Evolutionary conservation across 2,329 filamentous ascomycete species (phyloP).

Genomic region (Ophiostoma populinum): DNA sequence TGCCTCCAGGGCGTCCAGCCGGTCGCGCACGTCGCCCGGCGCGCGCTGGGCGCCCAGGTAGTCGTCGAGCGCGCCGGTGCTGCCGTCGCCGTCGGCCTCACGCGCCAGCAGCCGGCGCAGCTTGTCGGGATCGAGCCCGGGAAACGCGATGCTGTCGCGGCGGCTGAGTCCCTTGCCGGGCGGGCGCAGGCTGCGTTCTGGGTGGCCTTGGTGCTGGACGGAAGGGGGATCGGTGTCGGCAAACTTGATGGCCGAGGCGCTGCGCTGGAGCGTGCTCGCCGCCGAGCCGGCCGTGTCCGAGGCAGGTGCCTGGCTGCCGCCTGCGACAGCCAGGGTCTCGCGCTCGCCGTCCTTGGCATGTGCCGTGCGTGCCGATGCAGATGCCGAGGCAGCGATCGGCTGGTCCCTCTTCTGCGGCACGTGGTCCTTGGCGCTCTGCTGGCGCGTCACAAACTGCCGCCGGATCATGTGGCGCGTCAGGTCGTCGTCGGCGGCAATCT

Average conservation of each 20-base stretch:
- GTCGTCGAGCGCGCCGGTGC: background rate
- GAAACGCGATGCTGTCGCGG: conserved; percentile 39
- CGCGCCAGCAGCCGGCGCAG: conserved; percentile 29
- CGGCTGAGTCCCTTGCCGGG: conserved; percentile 21
- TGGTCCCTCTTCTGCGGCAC: background rate
- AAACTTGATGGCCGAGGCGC: conserved; percentile 8
- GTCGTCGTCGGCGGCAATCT: conserved; percentile 42
- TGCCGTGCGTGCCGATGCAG: background rate
- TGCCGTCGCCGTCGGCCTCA: conserved; percentile 1
- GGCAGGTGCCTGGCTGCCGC: too few species aligned
- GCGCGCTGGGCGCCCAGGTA: background rate
- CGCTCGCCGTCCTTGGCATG: too few species aligned
- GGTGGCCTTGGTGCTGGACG: background rate
- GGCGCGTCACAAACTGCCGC: conserved; percentile 35
- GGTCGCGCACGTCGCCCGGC: conserved; percentile 22
- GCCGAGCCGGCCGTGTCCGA: background rate
- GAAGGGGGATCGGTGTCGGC: too few species aligned
- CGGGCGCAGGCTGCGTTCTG: background rate
- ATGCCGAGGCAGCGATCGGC: too few species aligned
- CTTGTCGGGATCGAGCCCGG: conserved; percentile 29
- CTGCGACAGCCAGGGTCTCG: too few species aligned
- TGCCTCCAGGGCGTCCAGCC: conserved; percentile 33
- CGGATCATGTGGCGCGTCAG: conserved; percentile 40
- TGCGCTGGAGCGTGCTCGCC: background rate
- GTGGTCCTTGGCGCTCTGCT: conserved; percentile 22